Evolutionary conservation across 352 stramenopile species (phyloP), one percentile per base, ranked within the genome.

Genomic region (Plasmopara muralis): DNA sequence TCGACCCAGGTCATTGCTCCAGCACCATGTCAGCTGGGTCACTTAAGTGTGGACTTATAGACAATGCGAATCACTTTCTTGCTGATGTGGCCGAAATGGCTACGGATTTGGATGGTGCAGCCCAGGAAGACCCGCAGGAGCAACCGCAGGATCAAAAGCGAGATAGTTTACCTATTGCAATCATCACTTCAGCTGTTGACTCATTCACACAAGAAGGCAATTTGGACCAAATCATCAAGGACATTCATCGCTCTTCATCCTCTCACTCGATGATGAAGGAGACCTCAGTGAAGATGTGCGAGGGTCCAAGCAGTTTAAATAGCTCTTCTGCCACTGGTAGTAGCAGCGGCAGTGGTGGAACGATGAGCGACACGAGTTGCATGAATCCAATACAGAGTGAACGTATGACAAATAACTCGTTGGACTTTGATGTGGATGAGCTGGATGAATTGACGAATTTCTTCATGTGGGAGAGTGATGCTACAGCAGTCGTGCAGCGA

Each of bases 151-250:
- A 61, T 39, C 56, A 75, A 44, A 86, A 82, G 55, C 64, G 67
- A 13, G 77, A 89, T 51, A 89, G 74, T 51, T 60, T 89, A n/a
- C 75, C 80, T 5, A 75, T 91, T 43, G 72, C 67, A 3, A 66
- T 82, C 34, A 85, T 85, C 43, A 75, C 61, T 48, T 81, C 72
- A 5, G 72, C 77, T 2, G 66, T 85, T 28, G 80, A 88, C 47
- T 88, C 75, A 30, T 91, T 91, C 31, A 81, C 75, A 28, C 73
- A 84, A 43, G 74, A 85, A 48, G 74, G 74, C 53, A 87, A 87
- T 53, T 30, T 91, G 43, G 77, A 89, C 53, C 66, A 78, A 50
- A 87, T 91, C 43, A 87, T 91, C 40, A 74, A 79, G 30, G 77
- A 87, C 33, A 88, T 89, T 37, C 69, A 84, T 50, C 71, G 70